These are phyloP conservation scores for Halophytophthora polymorphica DNA, from an alignment of 352 stramenopile genomes.

Conservation along the genomic window DNA sequence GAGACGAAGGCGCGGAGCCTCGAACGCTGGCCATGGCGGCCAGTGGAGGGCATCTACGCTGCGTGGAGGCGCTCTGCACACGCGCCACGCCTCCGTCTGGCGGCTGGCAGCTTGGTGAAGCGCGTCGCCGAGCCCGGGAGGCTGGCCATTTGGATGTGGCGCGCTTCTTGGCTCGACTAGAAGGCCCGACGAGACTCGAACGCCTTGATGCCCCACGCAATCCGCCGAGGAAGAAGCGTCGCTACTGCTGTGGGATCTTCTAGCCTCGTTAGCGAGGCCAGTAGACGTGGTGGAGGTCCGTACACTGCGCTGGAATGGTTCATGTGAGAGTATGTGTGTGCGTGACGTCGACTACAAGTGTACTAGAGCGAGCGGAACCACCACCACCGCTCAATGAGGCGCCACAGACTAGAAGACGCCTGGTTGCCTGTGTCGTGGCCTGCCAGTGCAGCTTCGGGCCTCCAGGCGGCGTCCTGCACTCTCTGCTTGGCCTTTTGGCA, in stretches of 20 bases:
- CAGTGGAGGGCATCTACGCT: conserved; percentile 15
- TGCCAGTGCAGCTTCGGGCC: background rate
- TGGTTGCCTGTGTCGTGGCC: background rate
- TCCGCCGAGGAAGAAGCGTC: conserved; percentile 1
- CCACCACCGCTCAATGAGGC: conserved; percentile 17
- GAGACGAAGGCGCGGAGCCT: conserved; percentile 10
- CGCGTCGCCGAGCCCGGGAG: conserved; percentile 7
- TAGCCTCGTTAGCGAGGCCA: background rate
- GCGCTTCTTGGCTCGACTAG: conserved; percentile 11
- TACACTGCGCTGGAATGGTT: background rate
- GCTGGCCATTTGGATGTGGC: conserved; percentile 16
- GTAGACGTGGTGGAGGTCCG: background rate
- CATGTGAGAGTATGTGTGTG: conserved; percentile 3
- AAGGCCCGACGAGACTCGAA: background rate
- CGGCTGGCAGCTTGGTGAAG: conserved; percentile 12
- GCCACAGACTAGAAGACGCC: conserved; percentile 8
- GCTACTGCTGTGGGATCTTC: conserved; percentile 16
- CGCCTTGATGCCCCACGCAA: background rate
- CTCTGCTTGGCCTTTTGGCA: conserved; percentile 18
- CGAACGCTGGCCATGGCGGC: conserved; percentile 16
- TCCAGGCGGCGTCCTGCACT: background rate
- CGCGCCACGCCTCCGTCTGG: conserved; percentile 12
- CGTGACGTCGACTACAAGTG: background rate
- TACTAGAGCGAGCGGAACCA: conserved; percentile 22
- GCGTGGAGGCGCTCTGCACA: conserved; percentile 16